phyloP scores from a whole-genome alignment of 352 stramenopile genomes.

The Pythium sp. region DNA sequence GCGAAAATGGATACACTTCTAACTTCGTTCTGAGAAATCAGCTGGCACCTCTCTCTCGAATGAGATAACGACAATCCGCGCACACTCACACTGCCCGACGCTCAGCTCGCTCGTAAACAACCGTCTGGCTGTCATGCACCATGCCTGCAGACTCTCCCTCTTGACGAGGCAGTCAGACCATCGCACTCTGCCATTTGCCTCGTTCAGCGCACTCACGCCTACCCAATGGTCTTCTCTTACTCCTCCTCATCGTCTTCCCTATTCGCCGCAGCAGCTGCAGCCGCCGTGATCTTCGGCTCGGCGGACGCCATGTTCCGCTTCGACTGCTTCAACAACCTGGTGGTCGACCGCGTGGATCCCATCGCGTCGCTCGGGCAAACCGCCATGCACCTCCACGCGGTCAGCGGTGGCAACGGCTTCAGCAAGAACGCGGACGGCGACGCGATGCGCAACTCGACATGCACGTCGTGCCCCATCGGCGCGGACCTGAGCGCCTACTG shows the following conservation, averaged over 20 bases:
- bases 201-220: background rate
- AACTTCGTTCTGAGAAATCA: constrained; percentile 7
- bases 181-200: constrained; percentile 2
- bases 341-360: constrained; percentile 45
- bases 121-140: background rate
- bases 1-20: constrained; percentile 1
- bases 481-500: constrained; percentile 52
- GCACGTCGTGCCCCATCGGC: constrained; percentile 47
- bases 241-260: background rate
- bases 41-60: background rate
- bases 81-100: background rate
- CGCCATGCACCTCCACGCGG: constrained; percentile 34
- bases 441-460: constrained; percentile 39
- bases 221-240: background rate
- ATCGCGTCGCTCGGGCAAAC: constrained; percentile 31
- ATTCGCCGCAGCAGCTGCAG: background rate
- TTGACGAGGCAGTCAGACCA: background rate
- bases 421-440: constrained; percentile 36
- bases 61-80: background rate
- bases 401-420: constrained; percentile 53
- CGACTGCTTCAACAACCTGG: constrained; percentile 56
- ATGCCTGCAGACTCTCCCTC: background rate
- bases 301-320: constrained; percentile 37
- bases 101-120: background rate
- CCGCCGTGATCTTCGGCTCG: background rate